Evolutionary conservation across 345 rosid species (phyloP).

Genomic region (Laguncularia racemosa): DNA sequence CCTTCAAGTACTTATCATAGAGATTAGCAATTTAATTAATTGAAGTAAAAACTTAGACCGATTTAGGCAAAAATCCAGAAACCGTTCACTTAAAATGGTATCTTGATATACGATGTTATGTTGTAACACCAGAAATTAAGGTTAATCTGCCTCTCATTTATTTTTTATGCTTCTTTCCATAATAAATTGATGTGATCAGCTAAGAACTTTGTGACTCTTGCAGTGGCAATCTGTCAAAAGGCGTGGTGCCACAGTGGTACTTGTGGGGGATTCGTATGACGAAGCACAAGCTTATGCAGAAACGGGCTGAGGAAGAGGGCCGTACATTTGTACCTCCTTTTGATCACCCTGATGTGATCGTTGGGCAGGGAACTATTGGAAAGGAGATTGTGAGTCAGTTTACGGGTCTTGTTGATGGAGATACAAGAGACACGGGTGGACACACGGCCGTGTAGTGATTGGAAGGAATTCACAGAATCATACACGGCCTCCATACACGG

Average conservation of each 20-base stretch:
- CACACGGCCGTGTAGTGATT: too few relatives aligned
- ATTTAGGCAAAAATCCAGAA: too few relatives aligned
- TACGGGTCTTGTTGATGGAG: constrained; percentile 58
- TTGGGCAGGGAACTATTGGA: constrained; percentile 95
- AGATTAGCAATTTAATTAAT: too few relatives aligned
- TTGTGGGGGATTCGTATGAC: constrained; percentile 86
- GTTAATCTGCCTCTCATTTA: constrained; percentile 14
- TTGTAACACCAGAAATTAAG: constrained; percentile 93
- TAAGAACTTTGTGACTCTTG: constrained; percentile 8
- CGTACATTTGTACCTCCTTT: constrained; percentile 86
- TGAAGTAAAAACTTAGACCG: too few relatives aligned
- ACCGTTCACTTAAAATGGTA: too few relatives aligned
- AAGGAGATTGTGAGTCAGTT: constrained; percentile 89
- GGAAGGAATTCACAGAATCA: too few relatives aligned
- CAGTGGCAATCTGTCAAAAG: constrained; percentile 88
- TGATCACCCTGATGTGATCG: constrained; percentile 93
- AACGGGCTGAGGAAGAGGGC: constrained; percentile 54
- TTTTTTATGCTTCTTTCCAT: neutral
- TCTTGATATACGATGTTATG: too few relatives aligned
- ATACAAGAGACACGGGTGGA: too few relatives aligned
- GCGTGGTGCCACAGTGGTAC: constrained; percentile 82
- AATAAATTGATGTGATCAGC: neutral
- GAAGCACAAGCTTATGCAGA: constrained; percentile 85
- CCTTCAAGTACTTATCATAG: too few relatives aligned
- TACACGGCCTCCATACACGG: too few relatives aligned